Conservation (phyloP, 257 asterid genomes). For the Solanum gracilifrons region DNA sequence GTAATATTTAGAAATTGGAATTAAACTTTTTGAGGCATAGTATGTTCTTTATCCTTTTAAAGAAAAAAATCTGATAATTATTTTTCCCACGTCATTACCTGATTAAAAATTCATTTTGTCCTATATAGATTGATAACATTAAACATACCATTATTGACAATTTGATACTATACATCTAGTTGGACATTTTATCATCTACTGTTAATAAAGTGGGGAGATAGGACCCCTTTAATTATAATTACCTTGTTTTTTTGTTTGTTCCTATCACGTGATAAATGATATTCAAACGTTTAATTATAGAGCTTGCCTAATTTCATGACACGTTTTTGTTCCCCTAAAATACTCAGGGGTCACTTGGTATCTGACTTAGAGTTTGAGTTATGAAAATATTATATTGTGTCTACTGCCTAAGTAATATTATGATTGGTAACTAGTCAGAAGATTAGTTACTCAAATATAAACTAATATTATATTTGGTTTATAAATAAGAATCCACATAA, state of each 20-base stretch:
- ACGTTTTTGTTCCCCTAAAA: neutral
- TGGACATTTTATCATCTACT: neutral
- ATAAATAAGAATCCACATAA: too few species aligned
- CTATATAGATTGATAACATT: neutral
- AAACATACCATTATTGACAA: neutral
- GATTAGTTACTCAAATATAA: neutral
- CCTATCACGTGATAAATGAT: neutral
- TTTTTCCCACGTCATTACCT: neutral
- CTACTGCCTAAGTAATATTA: too few species aligned
- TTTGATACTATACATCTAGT: neutral
- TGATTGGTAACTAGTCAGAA: neutral
- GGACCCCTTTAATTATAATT: neutral
- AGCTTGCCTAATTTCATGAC: neutral
- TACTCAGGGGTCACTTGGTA: neutral
- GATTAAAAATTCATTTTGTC: neutral
- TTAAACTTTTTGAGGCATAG: neutral
- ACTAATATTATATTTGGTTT: neutral
- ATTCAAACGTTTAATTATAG: neutral
- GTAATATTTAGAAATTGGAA: neutral
- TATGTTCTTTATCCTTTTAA: neutral
- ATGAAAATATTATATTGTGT: neutral
- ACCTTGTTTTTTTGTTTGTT: neutral
- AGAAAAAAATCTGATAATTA: too few species aligned
- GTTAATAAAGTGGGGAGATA: neutral
- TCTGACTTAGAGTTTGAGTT: neutral